Conservation (phyloP, 1,284 basidiomycete species). For the Rhodotorula mucilaginosa region DNA sequence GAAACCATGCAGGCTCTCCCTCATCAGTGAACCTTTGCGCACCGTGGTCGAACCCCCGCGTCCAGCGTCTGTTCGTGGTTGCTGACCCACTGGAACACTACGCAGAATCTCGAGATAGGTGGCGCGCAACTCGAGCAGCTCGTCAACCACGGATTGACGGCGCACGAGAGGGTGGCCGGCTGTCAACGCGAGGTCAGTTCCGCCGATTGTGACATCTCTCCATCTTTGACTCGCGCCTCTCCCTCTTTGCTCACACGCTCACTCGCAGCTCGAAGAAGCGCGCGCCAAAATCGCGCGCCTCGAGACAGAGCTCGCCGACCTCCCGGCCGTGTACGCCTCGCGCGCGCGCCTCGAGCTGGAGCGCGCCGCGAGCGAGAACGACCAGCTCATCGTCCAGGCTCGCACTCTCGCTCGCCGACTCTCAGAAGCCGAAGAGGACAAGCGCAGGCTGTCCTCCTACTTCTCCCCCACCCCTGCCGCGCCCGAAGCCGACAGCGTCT, state of each 20-base stretch:
- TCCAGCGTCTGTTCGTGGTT: no score
- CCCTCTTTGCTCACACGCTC: background rate
- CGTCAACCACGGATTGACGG: slow-evolving; percentile 6
- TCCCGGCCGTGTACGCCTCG: background rate
- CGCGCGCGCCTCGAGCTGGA: slow-evolving; percentile 22
- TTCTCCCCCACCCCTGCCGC: background rate
- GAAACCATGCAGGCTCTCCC: no score
- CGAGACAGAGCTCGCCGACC: slow-evolving; percentile 2
- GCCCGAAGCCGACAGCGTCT: no score
- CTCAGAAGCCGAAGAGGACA: background rate
- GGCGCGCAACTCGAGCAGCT: slow-evolving; percentile 1
- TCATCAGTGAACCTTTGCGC: no score
- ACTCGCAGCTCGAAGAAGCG: background rate
- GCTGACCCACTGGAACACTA: no score
- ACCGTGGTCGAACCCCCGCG: no score
- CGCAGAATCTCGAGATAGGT: background rate
- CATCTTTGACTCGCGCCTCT: no score
- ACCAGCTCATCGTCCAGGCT: slow-evolving; percentile 25
- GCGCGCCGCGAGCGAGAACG: slow-evolving; percentile 30
- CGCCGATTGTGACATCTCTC: background rate
- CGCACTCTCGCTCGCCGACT: slow-evolving; percentile 28
- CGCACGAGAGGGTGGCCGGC: background rate
- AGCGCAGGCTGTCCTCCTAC: background rate
- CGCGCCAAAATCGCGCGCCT: background rate
- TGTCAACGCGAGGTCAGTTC: background rate